Conservation (phyloP, 176 grass and related monocot species). For the Bonia amplexicaulis region DNA sequence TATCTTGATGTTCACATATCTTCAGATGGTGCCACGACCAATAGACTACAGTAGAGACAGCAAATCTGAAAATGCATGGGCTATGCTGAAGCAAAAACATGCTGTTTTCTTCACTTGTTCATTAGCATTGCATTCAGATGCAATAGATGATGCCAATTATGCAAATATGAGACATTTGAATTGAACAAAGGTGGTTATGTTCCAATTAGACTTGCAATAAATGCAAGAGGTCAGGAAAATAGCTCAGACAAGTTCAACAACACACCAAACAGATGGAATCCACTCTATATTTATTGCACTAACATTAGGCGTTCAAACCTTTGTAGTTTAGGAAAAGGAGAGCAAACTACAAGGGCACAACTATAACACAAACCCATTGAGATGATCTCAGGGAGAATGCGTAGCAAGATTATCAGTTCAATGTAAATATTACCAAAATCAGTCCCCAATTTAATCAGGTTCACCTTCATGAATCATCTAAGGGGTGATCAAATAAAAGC, state of each 20-base stretch:
- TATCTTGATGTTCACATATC: background rate
- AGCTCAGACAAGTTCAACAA: background rate
- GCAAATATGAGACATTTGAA: background rate
- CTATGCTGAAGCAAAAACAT: background rate
- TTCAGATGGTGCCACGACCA: conserved; percentile 10
- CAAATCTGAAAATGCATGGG: background rate
- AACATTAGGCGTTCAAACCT: background rate
- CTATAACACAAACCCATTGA: background rate
- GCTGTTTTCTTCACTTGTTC: background rate
- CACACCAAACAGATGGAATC: background rate
- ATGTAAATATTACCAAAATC: conserved; percentile 30
- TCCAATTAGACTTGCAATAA: background rate
- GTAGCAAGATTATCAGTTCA: conserved; percentile 6
- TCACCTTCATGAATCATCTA: conserved; percentile 40
- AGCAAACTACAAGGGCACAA: background rate
- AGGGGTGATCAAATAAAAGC: conserved; percentile 29
- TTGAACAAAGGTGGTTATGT: background rate
- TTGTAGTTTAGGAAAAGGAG: background rate
- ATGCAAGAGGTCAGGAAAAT: background rate
- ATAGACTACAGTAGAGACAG: background rate
- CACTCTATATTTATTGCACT: background rate
- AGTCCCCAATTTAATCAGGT: conserved; percentile 33
- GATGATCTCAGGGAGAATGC: background rate
- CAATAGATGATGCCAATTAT: background rate
- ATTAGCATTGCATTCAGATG: background rate